A percentile compares a stretch with the other conserved stretches of the same genome.
Evolutionary conservation across 192 early-diverging fungal genomes (phyloP).

Genomic region (Helicostylum pulchrum): DNA sequence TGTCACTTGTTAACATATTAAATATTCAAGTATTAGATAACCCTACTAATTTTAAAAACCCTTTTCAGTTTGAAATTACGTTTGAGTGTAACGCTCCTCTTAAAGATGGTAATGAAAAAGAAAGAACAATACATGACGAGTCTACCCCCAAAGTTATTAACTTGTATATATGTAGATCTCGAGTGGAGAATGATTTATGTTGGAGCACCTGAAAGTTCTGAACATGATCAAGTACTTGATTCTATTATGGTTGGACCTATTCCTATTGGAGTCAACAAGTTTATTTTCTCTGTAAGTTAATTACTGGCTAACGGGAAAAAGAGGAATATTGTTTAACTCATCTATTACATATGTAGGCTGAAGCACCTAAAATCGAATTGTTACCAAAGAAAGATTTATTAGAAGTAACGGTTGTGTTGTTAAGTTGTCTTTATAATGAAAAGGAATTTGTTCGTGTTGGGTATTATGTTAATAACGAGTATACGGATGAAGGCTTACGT

Average conservation of each 20-base stretch:
- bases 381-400: constrained; percentile 81
- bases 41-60: constrained; percentile 73
- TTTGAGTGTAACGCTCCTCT: constrained; percentile 92
- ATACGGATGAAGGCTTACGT: constrained; percentile 76
- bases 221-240: constrained; percentile 91
- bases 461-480: constrained; percentile 98
- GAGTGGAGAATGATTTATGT: constrained; percentile 98
- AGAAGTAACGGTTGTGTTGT: constrained; percentile 87
- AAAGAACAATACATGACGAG: background rate
- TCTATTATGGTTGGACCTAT: constrained; percentile 95
- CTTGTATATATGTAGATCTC: constrained; percentile 53
- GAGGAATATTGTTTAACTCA: background rate
- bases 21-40: constrained; percentile 86
- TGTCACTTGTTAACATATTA: constrained; percentile 80
- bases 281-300: constrained; percentile 76
- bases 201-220: constrained; percentile 78
- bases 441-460: constrained; percentile 96
- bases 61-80: constrained; percentile 93
- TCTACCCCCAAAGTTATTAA: background rate
- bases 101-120: constrained; percentile 63
- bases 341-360: constrained; percentile 42
- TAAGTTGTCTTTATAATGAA: constrained; percentile 84
- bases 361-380: constrained; percentile 66
- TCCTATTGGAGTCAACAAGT: constrained; percentile 92
- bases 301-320: background rate